phyloP scores from a whole-genome alignment of 208 protist species.

The Trypanosoma mega region DNA sequence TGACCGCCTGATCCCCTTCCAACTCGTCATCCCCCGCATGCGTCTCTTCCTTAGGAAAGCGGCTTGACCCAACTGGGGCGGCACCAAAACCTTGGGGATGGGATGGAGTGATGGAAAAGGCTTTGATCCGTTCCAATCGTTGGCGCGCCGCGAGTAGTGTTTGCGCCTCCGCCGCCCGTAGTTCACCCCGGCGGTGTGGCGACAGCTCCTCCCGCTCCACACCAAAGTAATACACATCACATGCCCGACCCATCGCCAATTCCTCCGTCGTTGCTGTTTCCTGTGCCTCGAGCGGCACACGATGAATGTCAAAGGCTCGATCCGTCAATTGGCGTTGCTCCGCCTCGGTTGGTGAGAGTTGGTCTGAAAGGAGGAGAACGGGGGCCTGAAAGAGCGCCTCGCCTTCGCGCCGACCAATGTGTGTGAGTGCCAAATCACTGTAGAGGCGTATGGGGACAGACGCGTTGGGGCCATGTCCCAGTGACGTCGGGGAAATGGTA shows the following conservation, averaged over 20 bases:
- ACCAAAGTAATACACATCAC: constrained; percentile 33
- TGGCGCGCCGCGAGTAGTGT: constrained; percentile 37
- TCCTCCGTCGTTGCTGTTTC: not conserved
- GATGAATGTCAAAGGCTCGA: constrained; percentile 12
- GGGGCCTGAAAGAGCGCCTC: constrained; percentile 6
- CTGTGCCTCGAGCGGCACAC: not conserved
- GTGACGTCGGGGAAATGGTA: not conserved
- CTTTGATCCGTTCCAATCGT: constrained; percentile 39
- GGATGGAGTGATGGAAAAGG: constrained; percentile 1
- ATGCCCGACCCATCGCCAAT: constrained; percentile 4
- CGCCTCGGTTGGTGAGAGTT: constrained; percentile 13
- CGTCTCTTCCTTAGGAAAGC: not conserved
- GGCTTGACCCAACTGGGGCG: too few species aligned
- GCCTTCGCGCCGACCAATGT: constrained; percentile 5
- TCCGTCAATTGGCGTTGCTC: constrained; percentile 10
- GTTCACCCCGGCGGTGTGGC: constrained; percentile 14
- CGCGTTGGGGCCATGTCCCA: not conserved
- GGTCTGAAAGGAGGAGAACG: constrained; percentile 19
- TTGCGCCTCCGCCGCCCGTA: constrained; percentile 40
- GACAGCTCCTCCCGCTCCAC: constrained; percentile 15
- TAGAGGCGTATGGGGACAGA: not conserved
- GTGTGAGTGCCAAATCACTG: not conserved
- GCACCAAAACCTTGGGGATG: too few species aligned
- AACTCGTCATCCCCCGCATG: not conserved
- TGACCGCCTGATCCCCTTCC: not conserved